A percentile compares a stretch with the other conserved stretches of the same genome.
Conservation (phyloP, 345 rosid species). For the Trapa incisa region DNA sequence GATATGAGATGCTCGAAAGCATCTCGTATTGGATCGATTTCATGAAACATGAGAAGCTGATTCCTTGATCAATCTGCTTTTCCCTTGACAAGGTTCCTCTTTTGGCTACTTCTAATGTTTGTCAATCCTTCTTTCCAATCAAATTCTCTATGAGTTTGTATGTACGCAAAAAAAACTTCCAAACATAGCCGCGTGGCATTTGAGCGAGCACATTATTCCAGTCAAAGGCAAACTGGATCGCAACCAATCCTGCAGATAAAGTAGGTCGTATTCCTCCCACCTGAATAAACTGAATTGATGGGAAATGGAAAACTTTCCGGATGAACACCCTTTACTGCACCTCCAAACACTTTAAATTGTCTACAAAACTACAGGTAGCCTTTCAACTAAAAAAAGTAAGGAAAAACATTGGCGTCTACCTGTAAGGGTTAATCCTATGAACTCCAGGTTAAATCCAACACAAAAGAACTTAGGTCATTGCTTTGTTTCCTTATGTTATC, state of each 20-base stretch:
- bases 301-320: not conserved
- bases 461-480: not conserved
- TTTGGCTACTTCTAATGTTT: not conserved
- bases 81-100: not conserved
- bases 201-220: no score
- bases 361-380: conserved; percentile 11
- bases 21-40: conserved; percentile 63
- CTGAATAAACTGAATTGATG: no score
- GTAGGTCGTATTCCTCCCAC: no score
- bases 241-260: no score
- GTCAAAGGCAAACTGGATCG: no score
- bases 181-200: no score
- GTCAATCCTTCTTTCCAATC: no score
- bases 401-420: not conserved
- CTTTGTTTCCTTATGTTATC: not conserved
- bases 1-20: conserved; percentile 46
- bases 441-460: not conserved
- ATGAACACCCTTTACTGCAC: not conserved
- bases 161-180: no score
- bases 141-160: no score
- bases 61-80: conserved; percentile 21
- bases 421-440: not conserved
- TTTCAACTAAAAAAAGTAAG: not conserved
- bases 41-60: conserved; percentile 54
- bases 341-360: not conserved